phyloP scores from a whole-genome alignment of 2,329 filamentous ascomycete species.

The Gaeumannomyces tritici region DNA sequence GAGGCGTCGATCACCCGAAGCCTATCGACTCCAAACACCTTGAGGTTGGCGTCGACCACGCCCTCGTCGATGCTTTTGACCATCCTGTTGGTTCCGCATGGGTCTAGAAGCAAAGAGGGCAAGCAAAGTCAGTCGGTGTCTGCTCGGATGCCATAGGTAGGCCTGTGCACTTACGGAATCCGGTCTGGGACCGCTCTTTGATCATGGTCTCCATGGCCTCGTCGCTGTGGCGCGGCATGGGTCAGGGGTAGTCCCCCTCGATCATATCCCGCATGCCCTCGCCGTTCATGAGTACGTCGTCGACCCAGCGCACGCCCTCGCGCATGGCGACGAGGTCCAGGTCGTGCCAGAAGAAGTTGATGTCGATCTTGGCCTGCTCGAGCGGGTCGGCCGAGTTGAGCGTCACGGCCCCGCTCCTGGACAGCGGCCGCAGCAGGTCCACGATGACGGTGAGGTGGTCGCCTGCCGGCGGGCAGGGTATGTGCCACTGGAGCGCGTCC shows the following conservation, averaged over 20 bases:
- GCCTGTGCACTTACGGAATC: conserved; percentile 28
- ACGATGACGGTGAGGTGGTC: conserved; percentile 48
- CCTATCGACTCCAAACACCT: conserved; percentile 42
- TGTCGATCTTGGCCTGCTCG: conserved; percentile 47
- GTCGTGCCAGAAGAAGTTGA: conserved; percentile 49
- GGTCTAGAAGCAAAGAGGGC: conserved; percentile 22
- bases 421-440: conserved; percentile 30
- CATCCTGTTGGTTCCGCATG: conserved; percentile 45
- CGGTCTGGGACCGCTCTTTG: conserved; percentile 49
- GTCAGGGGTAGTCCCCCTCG: conserved; percentile 46
- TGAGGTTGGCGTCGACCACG: conserved; percentile 39
- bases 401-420: conserved; percentile 39
- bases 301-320: conserved; percentile 44
- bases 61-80: conserved; percentile 40
- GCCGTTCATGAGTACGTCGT: conserved; percentile 48
- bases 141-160: not conserved
- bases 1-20: conserved; percentile 47
- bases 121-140: conserved; percentile 2
- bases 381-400: conserved; percentile 47
- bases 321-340: conserved; percentile 47
- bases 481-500: conserved; percentile 38
- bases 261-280: conserved; percentile 47
- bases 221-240: conserved; percentile 46
- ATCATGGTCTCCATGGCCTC: conserved; percentile 46
- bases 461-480: conserved; percentile 28